Conservation (phyloP, 495 filamentous ascomycete genomes). For the Lichenothelia convexa region DNA sequence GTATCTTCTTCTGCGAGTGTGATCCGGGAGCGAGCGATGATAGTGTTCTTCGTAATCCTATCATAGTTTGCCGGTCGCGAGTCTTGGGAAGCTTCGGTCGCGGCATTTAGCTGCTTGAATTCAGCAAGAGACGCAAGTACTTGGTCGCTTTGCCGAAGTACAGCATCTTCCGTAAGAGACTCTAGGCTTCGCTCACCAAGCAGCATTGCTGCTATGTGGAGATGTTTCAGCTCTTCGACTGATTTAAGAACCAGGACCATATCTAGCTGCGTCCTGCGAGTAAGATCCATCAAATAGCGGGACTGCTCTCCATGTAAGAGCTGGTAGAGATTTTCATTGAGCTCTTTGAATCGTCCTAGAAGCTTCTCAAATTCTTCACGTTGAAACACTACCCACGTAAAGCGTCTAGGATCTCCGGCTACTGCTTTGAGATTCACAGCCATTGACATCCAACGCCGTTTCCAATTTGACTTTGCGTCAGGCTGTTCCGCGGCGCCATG, state of each 20-base stretch:
- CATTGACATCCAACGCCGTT: too few species aligned
- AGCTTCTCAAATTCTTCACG: not conserved
- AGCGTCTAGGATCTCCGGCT: not conserved
- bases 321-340: not conserved
- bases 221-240: not conserved
- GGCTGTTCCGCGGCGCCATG: not conserved
- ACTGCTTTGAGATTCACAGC: too few species aligned
- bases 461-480: too few species aligned
- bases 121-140: not conserved
- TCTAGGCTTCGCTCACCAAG: not conserved
- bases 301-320: not conserved
- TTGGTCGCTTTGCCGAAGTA: not conserved
- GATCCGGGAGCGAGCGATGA: not conserved
- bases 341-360: not conserved
- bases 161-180: not conserved
- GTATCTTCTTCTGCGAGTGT: constrained; percentile 6
- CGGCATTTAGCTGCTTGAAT: not conserved
- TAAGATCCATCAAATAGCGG: not conserved
- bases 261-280: not conserved
- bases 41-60: not conserved
- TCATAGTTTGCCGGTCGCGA: not conserved
- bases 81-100: not conserved
- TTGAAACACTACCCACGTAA: not conserved
- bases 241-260: not conserved
- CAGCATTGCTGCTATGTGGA: not conserved